phyloP scores from a whole-genome alignment of 768 basidiomycete genomes.

The Cystobasidiopsis lactophilus region DNA sequence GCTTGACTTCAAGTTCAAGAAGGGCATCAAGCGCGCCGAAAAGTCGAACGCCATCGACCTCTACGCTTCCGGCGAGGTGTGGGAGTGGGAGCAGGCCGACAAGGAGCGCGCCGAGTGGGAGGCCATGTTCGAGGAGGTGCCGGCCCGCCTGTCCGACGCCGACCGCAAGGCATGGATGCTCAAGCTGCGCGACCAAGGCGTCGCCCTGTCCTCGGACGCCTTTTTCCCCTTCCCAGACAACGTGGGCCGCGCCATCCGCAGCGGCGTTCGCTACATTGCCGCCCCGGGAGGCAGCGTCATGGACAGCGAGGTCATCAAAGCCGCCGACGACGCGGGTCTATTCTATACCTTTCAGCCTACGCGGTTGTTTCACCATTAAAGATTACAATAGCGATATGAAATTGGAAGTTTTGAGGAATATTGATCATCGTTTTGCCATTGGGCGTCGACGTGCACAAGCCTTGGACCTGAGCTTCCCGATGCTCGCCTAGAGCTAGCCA shows the following conservation, averaged over 20 bases:
- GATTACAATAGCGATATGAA: not conserved
- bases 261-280: conserved; percentile 76
- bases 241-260: conserved; percentile 74
- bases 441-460: no score
- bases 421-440: no score
- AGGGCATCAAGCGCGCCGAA: conserved; percentile 89
- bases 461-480: no score
- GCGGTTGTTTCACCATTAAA: conserved; percentile 68
- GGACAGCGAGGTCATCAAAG: conserved; percentile 90
- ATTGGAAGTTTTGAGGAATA: no score
- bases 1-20: conserved; percentile 80
- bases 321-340: conserved; percentile 76
- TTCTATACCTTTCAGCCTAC: conserved; percentile 76
- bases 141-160: conserved; percentile 39
- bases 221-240: conserved; percentile 99
- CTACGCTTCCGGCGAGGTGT: conserved; percentile 63
- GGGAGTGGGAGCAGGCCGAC: conserved; percentile 24
- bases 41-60: conserved; percentile 97
- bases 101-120: conserved; percentile 86
- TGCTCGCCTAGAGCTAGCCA: no score
- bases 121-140: conserved; percentile 49
- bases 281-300: conserved; percentile 64
- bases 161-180: conserved; percentile 56
- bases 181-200: conserved; percentile 43
- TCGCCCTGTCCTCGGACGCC: conserved; percentile 85